Conservation (phyloP, 192 early-diverging fungal genomes). For the Dispira simplex region DNA sequence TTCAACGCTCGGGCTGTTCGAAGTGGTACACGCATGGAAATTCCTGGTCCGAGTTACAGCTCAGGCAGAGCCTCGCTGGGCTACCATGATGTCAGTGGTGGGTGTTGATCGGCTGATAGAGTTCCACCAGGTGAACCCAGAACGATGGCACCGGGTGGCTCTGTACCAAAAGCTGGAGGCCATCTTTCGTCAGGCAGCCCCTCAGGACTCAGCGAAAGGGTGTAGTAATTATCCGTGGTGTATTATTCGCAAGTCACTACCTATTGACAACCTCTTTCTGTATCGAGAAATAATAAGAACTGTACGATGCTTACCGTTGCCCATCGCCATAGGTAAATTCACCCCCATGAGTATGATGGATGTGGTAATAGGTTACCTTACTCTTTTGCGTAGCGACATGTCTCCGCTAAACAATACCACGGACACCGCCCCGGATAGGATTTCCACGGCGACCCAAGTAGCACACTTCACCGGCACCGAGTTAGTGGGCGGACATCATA, state of each 20-base stretch:
- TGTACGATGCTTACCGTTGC: background rate
- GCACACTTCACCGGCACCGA: conserved; percentile 5
- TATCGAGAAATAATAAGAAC: background rate
- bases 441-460: background rate
- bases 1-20: background rate
- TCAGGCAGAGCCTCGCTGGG: background rate
- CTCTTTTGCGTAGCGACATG: background rate
- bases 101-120: background rate
- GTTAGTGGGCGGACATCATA: background rate
- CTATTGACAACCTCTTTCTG: background rate
- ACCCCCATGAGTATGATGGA: background rate
- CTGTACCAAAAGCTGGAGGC: background rate
- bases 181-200: background rate
- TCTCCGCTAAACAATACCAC: background rate
- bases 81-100: background rate
- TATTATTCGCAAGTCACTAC: conserved; percentile 3
- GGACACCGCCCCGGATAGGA: background rate
- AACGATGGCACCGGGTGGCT: background rate
- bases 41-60: background rate
- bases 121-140: background rate
- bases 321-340: background rate
- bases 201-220: background rate
- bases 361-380: background rate
- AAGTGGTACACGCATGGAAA: background rate
- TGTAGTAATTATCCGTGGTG: background rate